Conservation (phyloP, 2,329 filamentous ascomycete species). For the Penicillium fuscoglaucum region DNA sequence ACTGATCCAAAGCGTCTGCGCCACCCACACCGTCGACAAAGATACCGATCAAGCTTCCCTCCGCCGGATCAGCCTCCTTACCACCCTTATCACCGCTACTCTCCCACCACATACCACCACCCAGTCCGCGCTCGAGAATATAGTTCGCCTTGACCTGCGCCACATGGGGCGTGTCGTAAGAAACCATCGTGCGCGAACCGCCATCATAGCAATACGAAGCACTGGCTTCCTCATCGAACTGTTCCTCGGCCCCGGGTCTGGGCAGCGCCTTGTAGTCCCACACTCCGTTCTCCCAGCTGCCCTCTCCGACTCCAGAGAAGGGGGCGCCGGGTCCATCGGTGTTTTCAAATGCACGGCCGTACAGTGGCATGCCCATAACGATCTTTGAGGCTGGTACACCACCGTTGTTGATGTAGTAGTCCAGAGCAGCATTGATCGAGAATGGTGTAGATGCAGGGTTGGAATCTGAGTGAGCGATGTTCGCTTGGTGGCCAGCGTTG, state of each 20-base stretch:
- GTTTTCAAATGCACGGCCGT: conserved; percentile 80
- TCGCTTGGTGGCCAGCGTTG: conserved; percentile 75
- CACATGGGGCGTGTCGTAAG: conserved; percentile 65
- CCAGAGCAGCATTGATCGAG: conserved; percentile 68
- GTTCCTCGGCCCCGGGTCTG: conserved; percentile 63
- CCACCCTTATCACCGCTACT: conserved; percentile 73
- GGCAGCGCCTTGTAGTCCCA: conserved; percentile 89
- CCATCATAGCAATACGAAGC: conserved; percentile 79
- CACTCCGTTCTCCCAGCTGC: conserved; percentile 79
- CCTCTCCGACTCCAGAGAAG: conserved; percentile 70
- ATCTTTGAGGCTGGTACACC: conserved; percentile 68
- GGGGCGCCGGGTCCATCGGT: conserved; percentile 73
- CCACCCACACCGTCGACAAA: conserved; percentile 43
- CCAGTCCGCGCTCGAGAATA: conserved; percentile 65
- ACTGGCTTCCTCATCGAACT: conserved; percentile 61
- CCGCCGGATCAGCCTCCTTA: conserved; percentile 34
- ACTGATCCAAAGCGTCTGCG: conserved; percentile 35
- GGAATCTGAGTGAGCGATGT: conserved; percentile 63
- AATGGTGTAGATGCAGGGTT: conserved; percentile 73
- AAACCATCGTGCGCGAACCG: conserved; percentile 65
- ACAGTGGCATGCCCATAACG: conserved; percentile 92
- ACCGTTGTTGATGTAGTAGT: conserved; percentile 65
- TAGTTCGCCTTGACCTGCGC: conserved; percentile 69
- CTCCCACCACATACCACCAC: conserved; percentile 98
- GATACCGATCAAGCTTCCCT: conserved; percentile 66